These are phyloP conservation scores for Adansonia rubrostipa DNA, from an alignment of 441 rosid genomes.

Conservation along the genomic window DNA sequence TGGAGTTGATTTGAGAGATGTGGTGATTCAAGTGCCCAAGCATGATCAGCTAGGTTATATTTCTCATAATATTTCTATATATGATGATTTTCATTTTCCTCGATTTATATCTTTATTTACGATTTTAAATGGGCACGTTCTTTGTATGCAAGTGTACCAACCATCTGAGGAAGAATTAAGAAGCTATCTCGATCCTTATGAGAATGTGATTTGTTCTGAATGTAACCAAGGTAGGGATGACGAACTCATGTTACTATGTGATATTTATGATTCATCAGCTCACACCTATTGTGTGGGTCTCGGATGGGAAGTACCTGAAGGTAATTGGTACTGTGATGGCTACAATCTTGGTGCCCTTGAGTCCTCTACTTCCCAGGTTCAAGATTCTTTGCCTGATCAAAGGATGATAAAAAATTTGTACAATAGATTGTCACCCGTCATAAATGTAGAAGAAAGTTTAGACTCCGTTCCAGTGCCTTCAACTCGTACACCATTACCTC, in stretches of 20 bases:
- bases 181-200: constrained; percentile 92
- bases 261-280: constrained; percentile 96
- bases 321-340: constrained; percentile 97
- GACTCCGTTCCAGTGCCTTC: constrained; percentile 53
- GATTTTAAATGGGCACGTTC: constrained; percentile 24
- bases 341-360: constrained; percentile 84
- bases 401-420: constrained; percentile 47
- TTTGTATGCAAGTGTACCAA: constrained; percentile 76
- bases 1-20: constrained; percentile 77
- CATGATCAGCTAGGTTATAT: constrained; percentile 85
- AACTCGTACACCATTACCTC: constrained; percentile 51
- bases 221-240: constrained; percentile 97
- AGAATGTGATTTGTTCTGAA: constrained; percentile 86
- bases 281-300: constrained; percentile 98
- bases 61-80: constrained; percentile 9
- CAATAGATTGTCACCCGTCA: constrained; percentile 51
- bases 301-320: constrained; percentile 92
- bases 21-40: constrained; percentile 69
- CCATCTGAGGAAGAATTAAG: constrained; percentile 97
- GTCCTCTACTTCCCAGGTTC: constrained; percentile 67
- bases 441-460: constrained; percentile 51
- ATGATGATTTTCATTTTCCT: constrained; percentile 7
- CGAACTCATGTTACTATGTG: constrained; percentile 95
- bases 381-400: constrained; percentile 54
- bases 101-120: constrained; percentile 18